phyloP scores from a whole-genome alignment of 495 filamentous ascomycete genomes.

The Elasticomyces elasticus region DNA sequence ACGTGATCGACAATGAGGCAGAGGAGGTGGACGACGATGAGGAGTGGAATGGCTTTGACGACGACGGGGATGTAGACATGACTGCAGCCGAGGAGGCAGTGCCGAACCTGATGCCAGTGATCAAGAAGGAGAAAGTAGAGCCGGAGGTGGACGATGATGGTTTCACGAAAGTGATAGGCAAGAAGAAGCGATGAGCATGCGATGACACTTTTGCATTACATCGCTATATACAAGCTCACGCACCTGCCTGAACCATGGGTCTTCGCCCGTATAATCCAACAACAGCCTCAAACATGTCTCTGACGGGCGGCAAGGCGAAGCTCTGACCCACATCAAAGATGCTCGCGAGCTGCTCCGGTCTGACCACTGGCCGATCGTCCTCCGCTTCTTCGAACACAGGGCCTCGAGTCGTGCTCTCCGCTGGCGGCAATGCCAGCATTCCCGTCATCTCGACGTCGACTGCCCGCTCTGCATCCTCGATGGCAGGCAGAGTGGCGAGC shows the following conservation, averaged over 20 bases:
- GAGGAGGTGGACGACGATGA: slow-evolving; percentile 44
- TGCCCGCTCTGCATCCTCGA: slow-evolving; percentile 40
- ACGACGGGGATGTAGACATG: slow-evolving; percentile 46
- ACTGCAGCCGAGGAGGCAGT: slow-evolving; percentile 73
- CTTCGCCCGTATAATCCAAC: slow-evolving; percentile 42
- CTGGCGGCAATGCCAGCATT: slow-evolving; percentile 31
- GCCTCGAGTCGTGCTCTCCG: not conserved
- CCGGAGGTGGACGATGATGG: slow-evolving; percentile 88
- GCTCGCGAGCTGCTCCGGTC: slow-evolving; percentile 55
- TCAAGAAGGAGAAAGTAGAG: slow-evolving; percentile 51
- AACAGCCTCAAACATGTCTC: slow-evolving; percentile 68
- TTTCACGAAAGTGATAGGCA: slow-evolving; percentile 78
- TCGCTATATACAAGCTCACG: not conserved
- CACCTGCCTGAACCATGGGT: not conserved
- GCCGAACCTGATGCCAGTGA: slow-evolving; percentile 43
- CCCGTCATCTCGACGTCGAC: slow-evolving; percentile 34
- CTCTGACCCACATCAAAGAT: slow-evolving; percentile 66
- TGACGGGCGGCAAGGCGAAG: slow-evolving; percentile 66
- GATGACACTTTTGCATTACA: not conserved
- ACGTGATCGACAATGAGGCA: slow-evolving; percentile 46
- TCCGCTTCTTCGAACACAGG: slow-evolving; percentile 25
- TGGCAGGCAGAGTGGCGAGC: not conserved
- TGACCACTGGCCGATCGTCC: slow-evolving; percentile 43
- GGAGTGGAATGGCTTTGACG: slow-evolving; percentile 33
- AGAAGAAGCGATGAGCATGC: slow-evolving; percentile 46